Base-by-base conservation (phyloP, 129 eudicot genomes). In the Lactuca saligna region DNA sequence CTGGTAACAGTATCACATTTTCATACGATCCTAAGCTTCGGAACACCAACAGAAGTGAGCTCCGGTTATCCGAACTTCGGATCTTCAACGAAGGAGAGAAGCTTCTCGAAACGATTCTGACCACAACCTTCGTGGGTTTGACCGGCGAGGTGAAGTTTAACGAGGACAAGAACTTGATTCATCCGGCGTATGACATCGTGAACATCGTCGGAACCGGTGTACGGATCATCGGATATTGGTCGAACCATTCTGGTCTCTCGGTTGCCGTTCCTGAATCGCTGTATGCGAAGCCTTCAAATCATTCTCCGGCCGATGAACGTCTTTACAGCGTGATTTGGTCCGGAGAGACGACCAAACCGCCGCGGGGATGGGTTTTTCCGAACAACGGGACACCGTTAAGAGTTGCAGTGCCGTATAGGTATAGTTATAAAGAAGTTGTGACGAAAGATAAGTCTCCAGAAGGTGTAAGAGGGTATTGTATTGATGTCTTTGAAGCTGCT, bases 401-500 rank as follows among this genome's bases (percentile, higher is more conserved):
- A 20, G 89, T 93, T 67, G 97, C 95, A 1, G 99, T 93, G 7
- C 99, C 99, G 15, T 74, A 86, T 37, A 80, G 97, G 54, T 83
- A 81, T 54, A 87, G 85, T 79, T 93, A 72, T 68, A 79, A 81
- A 39, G 91, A 86, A 58, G 78, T 89, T 66, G 88, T 85, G 29
- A 72, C 87, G 17, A 85, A 87, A 82, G 99, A 81, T 74, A 78
- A 85, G 64, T 83, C 88, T 39, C 84, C 95, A 3, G 71, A 69
- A 17, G 95, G 97, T 56, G 97, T 80, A 16, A 72, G 82, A 66
- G 99, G 99, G 42, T 93, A 80, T 63, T 93, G 95, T 64, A 87
- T 93, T 17, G 99, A 93, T 25, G 88, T 93, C 48, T 93, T 93
- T 68, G 99, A 93, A 82, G 99, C 99, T 71, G 99, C 99, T 8